Evolutionary conservation across 441 rosid genomes (phyloP).

Genomic region (Euphorbia corollata): DNA sequence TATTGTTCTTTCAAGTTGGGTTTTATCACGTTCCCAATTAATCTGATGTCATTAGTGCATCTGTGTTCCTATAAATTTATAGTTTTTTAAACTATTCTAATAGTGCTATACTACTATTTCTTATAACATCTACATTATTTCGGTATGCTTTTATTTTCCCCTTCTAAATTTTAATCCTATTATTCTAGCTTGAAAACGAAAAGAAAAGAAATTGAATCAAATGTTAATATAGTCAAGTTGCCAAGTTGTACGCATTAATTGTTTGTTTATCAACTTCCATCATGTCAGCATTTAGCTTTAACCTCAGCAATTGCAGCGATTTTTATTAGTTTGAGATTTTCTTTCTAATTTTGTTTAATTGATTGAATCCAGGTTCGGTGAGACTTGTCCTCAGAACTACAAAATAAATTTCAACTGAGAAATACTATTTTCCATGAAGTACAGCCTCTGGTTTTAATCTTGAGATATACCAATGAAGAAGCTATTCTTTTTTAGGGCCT

Average conservation of each 20-base stretch:
- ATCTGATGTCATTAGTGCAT: not conserved
- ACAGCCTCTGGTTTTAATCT: slow-evolving; percentile 19
- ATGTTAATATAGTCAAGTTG: not conserved
- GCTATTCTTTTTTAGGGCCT: slow-evolving; percentile 66
- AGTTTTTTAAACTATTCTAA: not conserved
- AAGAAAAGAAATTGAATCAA: no score
- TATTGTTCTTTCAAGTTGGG: not conserved
- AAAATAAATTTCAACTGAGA: slow-evolving; percentile 12
- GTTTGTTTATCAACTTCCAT: not conserved
- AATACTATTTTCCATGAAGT: slow-evolving; percentile 19
- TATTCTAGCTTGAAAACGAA: no score
- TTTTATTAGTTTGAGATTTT: slow-evolving; percentile 17
- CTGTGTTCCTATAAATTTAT: not conserved
- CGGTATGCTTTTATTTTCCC: slow-evolving; percentile 11
- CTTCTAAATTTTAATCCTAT: slow-evolving; percentile 7
- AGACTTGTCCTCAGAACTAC: slow-evolving; percentile 20
- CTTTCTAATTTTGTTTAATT: slow-evolving; percentile 14
- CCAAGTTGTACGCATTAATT: not conserved
- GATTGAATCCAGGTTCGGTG: slow-evolving; percentile 31
- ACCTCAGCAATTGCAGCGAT: slow-evolving; percentile 7
- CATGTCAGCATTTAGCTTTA: not conserved
- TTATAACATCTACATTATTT: slow-evolving; percentile 6
- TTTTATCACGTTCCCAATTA: slow-evolving; percentile 1
- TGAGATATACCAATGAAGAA: slow-evolving; percentile 61
- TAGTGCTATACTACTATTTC: not conserved